Base-by-base conservation (phyloP, 2,329 filamentous ascomycete genomes). In the Ophiostoma pallidulum region DNA sequence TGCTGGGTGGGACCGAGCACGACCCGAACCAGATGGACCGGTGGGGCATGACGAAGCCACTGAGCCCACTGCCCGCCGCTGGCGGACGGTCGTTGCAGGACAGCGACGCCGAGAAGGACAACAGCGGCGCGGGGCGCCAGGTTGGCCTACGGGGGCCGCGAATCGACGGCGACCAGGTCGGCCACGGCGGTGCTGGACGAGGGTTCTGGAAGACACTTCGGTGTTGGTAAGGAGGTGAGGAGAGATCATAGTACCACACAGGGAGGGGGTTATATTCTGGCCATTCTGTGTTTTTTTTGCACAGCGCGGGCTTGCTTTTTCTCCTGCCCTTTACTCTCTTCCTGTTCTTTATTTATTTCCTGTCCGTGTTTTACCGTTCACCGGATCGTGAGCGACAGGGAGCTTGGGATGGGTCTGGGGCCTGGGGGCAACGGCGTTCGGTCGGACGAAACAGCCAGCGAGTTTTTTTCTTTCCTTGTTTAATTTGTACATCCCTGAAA, bases 121-220 rank as follows among this genome's bases (percentile, higher is more conserved):
- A 19, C 33, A 43, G 36, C 28, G 14, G 19, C 40, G 41, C 20
- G 3, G 45, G 39, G 3, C 47, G 71, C n/a, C 67, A 62, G 0
- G 66, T 68, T 0, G 67, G 73, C 16, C 58, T 70, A 8, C 65
- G 70, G 22, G 70, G 70, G 1, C 66, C 69, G 10, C 67, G 61
- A 31, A 55, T 70, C 8, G 62, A 66, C 14, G 67, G 67, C n/a
- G 66, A 71, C 19, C 65, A 64, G 28, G 54, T 72, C 10, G 70
- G 70, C n/a, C 48, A 46, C 1, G 62, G 66, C 28, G 65, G 63
- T 3, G 62, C 66, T 1, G 63, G 64, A 1, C 68, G 69, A 1
- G 68, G 69, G 9, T 78, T 79, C 59, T 79, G 74, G 75, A 74
- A 65, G 62, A 74, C 66, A 57, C 58, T 78, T 55, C 64, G 74